A percentile compares a stretch with the other conserved stretches of the same genome.
Conservation (phyloP, 2,329 filamentous ascomycete species). For the Helotiales sp. region DNA sequence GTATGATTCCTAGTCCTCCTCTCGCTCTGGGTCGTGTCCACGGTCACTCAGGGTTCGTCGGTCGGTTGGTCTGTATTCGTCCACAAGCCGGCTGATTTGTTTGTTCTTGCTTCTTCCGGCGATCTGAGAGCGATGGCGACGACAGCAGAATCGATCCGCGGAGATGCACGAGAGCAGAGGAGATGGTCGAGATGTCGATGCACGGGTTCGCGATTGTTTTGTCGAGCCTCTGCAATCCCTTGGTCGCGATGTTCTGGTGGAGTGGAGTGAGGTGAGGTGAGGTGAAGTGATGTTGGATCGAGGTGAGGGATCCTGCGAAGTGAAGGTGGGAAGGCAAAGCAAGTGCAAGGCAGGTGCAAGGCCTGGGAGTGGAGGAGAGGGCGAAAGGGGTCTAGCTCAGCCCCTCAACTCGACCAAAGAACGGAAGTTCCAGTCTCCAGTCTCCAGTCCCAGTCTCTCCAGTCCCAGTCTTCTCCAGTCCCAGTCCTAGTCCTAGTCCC, state of each 20-base stretch:
- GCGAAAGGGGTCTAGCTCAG: slow-evolving; percentile 13
- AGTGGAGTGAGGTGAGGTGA: background rate
- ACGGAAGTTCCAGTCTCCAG: slow-evolving; percentile 1
- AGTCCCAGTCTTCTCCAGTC: background rate
- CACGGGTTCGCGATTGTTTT: slow-evolving; percentile 5
- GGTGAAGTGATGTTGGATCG: no score
- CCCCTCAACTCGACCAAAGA: slow-evolving; percentile 13
- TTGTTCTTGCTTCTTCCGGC: slow-evolving; percentile 25
- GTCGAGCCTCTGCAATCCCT: background rate
- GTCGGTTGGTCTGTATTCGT: slow-evolving; percentile 2
- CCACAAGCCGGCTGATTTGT: slow-evolving; percentile 24
- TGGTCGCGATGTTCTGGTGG: background rate
- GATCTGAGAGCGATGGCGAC: slow-evolving; percentile 4
- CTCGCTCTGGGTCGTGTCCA: slow-evolving; percentile 14
- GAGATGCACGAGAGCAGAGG: background rate
- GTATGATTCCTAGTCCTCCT: slow-evolving; percentile 11
- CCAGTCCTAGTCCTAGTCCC: background rate
- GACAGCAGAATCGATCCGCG: slow-evolving; percentile 1
- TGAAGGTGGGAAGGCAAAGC: background rate
- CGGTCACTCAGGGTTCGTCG: slow-evolving; percentile 6
- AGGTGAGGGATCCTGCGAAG: background rate
- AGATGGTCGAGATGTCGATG: background rate
- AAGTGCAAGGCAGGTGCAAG: no score
- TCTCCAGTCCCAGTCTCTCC: background rate
- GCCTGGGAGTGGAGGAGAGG: background rate